Percentiles rank a stretch among this genome's conserved stretches.
Conservation (phyloP, 495 filamentous ascomycete species). For the Trichodelitschia bisporula region DNA sequence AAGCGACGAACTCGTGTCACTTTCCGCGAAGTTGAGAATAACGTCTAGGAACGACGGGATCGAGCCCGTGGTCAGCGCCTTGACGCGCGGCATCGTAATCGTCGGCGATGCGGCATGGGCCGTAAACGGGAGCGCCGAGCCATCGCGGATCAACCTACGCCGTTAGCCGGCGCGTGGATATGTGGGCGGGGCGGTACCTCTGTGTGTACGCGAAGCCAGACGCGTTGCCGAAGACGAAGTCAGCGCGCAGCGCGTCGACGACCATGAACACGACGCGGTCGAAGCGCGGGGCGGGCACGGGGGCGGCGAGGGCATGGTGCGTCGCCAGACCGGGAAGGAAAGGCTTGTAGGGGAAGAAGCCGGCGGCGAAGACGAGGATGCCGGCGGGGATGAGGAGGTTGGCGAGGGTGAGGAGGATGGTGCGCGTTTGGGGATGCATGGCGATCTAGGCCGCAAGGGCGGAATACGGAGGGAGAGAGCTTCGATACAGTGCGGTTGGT, state of each 20-base stretch:
- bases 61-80: slow-evolving; percentile 90
- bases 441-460: no score
- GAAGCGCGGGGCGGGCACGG: no score
- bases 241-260: slow-evolving; percentile 80
- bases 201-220: slow-evolving; percentile 84
- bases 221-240: slow-evolving; percentile 68
- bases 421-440: no score
- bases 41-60: slow-evolving; percentile 93
- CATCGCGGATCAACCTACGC: slow-evolving; percentile 54
- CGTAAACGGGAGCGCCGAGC: slow-evolving; percentile 74
- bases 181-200: slow-evolving; percentile 27
- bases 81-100: slow-evolving; percentile 94
- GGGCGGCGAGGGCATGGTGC: slow-evolving; percentile 28
- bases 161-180: slow-evolving; percentile 21
- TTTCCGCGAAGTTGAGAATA: slow-evolving; percentile 89
- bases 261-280: slow-evolving; percentile 94
- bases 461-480: no score
- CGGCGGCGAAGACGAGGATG: slow-evolving; percentile 61
- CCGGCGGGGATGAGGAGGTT: slow-evolving; percentile 61
- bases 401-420: slow-evolving; percentile 16
- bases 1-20: slow-evolving; percentile 67
- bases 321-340: slow-evolving; percentile 62
- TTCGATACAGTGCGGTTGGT: no score
- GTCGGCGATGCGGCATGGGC: slow-evolving; percentile 91
- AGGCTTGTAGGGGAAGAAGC: slow-evolving; percentile 96